Base-by-base conservation (phyloP, 352 stramenopile genomes). In the Phytophthora brassicae region DNA sequence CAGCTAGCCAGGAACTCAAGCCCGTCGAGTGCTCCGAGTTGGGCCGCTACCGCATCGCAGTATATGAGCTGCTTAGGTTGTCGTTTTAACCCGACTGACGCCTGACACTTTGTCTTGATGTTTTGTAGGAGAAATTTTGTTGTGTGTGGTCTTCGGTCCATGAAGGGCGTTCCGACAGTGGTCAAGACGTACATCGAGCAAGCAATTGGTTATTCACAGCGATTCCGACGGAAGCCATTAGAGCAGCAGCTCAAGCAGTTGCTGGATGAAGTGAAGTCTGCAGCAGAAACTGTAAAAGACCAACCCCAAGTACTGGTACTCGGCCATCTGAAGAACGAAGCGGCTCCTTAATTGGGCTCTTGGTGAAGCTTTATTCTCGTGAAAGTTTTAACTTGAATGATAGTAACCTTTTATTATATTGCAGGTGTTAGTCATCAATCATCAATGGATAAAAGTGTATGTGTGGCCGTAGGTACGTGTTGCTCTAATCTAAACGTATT, bases 51-150 rank as follows among this genome's bases (percentile, higher is more conserved):
- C 8, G 26, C 26, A n/a, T n/a, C 23, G 43, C 17, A 33, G 24
- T 33, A 8, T 13, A 45, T 54, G 19, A 17, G 19, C 16, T 9
- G 43, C 28, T 17, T 4, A 7, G 16, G 20, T 22, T 33, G 4
- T 26, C 8, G 14, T 62, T 23, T 4, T 39, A 39, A 17, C 13
- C 35, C 16, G 16, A 42, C 17, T 42, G 35, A 42, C 35, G 16
- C n/a, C n/a, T n/a, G n/a, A n/a, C n/a, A n/a, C 47, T 17, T 29
- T 36, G 54, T 50, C 24, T 20, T 24, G 35, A 20, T 69, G 7
- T 58, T 1, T 31, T n/a, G n/a, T n/a, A n/a, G 92, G 49, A 78
- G 88, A 44, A 81, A 92, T 42, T 94, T 94, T 62, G 74, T 94
- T 51, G 66, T 92, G 26, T 84, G 71, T 44, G 82, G 75, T 23